phyloP scores from a whole-genome alignment of 2,329 filamentous ascomycete genomes.

The Aotearoamyces nothofagi region DNA sequence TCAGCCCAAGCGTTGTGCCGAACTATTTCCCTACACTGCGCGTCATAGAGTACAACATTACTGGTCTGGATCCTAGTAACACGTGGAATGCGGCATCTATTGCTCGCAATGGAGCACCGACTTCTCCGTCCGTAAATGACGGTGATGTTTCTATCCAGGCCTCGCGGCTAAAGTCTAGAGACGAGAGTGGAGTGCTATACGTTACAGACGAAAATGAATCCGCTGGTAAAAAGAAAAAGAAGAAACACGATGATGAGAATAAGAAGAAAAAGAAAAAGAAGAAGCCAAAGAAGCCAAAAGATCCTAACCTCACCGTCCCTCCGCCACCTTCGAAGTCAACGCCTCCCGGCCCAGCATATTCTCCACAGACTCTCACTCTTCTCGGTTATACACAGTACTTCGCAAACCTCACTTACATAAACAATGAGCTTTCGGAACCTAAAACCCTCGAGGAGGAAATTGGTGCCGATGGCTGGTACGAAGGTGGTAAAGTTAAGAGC shows the following conservation, averaged over 20 bases:
- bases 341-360: conserved; percentile 80
- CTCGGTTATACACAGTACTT: conserved; percentile 81
- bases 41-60: conserved; percentile 91
- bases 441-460: conserved; percentile 14
- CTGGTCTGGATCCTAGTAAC: conserved; percentile 16
- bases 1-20: conserved; percentile 78
- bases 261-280: conserved; percentile 30
- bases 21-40: conserved; percentile 83
- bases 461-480: conserved; percentile 37
- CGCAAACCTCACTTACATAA: conserved; percentile 83
- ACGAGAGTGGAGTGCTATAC: conserved; percentile 12
- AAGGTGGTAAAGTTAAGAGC: conserved; percentile 47
- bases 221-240: conserved; percentile 24
- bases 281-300: conserved; percentile 33
- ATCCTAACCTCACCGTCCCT: conserved; percentile 51
- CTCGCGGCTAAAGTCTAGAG: conserved; percentile 5
- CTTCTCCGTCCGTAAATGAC: not conserved
- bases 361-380: conserved; percentile 65
- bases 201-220: conserved; percentile 21
- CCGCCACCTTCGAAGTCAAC: conserved; percentile 55
- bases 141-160: not conserved
- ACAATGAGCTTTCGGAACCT: conserved; percentile 44
- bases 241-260: conserved; percentile 22
- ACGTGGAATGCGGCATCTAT: conserved; percentile 10
- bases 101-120: no score